A percentile compares a stretch with the other conserved stretches of the same genome.
Evolutionary conservation across 1,284 basidiomycete species (phyloP).

Genomic region (Coriolopsis trogii): DNA sequence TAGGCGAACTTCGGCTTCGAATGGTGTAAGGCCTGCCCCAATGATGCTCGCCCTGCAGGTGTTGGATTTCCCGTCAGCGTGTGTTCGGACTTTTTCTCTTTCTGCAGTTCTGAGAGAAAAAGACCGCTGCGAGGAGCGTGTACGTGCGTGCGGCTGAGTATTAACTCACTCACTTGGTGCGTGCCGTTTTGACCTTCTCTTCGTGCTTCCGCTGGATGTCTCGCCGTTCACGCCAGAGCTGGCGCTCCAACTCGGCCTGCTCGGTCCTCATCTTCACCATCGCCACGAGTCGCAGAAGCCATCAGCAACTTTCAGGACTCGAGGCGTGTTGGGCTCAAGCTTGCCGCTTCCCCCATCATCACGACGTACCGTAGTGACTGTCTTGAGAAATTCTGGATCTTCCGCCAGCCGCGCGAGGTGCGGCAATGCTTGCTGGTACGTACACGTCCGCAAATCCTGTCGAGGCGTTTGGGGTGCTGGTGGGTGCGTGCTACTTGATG

Average conservation of each 20-base stretch:
- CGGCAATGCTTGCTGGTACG: conserved; percentile 70
- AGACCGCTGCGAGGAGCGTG: not conserved
- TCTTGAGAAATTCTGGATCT: conserved; percentile 46
- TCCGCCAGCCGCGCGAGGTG: conserved; percentile 54
- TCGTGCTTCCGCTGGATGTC: conserved; percentile 64
- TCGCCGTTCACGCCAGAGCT: conserved; percentile 64
- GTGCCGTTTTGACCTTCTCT: conserved; percentile 66
- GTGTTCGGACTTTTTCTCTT: not conserved
- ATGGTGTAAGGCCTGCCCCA: conserved; percentile 63
- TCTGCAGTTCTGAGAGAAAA: no score
- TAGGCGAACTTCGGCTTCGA: conserved; percentile 64
- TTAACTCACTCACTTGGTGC: conserved; percentile 65
- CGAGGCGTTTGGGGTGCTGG: conserved; percentile 18
- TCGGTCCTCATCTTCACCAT: conserved; percentile 55
- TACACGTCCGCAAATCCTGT: conserved; percentile 48
- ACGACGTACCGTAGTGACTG: conserved; percentile 51
- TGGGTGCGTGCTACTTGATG: conserved; percentile 2
- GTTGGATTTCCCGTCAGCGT: conserved; percentile 7
- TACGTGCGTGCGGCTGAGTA: not conserved
- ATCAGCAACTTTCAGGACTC: no score
- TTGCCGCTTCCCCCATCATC: conserved; percentile 14
- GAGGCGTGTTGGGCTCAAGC: no score
- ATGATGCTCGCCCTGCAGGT: conserved; percentile 59
- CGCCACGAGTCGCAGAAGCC: no score
- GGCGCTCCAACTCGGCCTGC: conserved; percentile 66